phyloP scores from a whole-genome alignment of 441 rosid species.

The Erodium texanum region DNA sequence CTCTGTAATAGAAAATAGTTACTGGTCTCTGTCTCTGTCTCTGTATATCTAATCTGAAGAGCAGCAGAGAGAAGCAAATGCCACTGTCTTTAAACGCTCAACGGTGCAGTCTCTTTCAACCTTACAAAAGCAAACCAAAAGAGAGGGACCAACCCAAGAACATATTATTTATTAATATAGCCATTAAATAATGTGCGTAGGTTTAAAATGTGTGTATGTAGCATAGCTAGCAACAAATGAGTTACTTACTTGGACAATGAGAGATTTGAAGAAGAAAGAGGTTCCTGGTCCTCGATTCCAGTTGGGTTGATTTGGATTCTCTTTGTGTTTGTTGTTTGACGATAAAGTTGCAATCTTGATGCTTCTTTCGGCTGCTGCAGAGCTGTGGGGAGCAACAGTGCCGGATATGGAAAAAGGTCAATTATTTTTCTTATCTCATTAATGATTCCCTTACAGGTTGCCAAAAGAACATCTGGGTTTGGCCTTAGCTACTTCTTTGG shows the following conservation, averaged over 20 bases:
- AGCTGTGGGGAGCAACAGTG: constrained; percentile 21
- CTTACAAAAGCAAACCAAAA: constrained; percentile 2
- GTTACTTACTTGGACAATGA: no score
- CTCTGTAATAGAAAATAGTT: not conserved
- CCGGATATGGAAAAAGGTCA: constrained; percentile 29
- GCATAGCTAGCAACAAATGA: not conserved
- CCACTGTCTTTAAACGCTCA: constrained; percentile 19
- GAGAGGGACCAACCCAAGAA: not conserved
- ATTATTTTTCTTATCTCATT: constrained; percentile 33
- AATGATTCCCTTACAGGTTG: constrained; percentile 40
- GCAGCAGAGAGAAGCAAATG: constrained; percentile 22
- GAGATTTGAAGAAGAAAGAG: constrained; percentile 15
- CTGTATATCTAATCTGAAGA: constrained; percentile 6
- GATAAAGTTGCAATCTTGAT: constrained; percentile 37
- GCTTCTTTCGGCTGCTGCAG: constrained; percentile 31
- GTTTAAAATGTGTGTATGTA: constrained; percentile 8
- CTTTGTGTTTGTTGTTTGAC: constrained; percentile 13
- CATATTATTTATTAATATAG: not conserved
- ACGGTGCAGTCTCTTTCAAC: constrained; percentile 37
- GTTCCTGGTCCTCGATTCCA: constrained; percentile 39
- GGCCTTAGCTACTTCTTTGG: constrained; percentile 38
- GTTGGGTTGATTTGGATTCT: constrained; percentile 30
- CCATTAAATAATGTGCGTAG: constrained; percentile 10
- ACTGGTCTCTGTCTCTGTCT: not conserved
- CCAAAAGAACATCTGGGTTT: constrained; percentile 35